Evolutionary conservation across 2,329 filamentous ascomycete species (phyloP), one percentile per base, ranked within the genome.

Genomic region (Venturia oleaginea): DNA sequence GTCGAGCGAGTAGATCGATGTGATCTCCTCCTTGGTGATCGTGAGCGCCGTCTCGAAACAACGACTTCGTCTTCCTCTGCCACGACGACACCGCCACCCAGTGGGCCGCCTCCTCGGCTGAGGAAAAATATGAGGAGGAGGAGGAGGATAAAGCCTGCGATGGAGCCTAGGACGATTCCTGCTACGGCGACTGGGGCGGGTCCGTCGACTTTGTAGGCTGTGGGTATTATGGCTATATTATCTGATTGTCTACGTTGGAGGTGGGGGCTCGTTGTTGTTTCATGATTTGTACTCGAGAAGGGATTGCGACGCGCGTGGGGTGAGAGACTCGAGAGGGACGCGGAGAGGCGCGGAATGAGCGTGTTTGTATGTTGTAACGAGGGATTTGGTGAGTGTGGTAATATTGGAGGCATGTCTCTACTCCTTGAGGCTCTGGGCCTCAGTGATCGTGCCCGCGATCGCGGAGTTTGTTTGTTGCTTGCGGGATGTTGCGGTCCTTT

Each of bases 61-160:
- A 88, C 85, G 67, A 86, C 82, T 64, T 87, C 84, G 67, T 80
- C 77, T 64, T 87, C 84, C 68, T 80, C 77, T n/a, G 73, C 76
- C 1, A 75, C 72, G 67, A 83, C 76, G 24, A 27, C 30, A 5
- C 27, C 24, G 40, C 55, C 65, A n/a, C 32, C 15, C 17, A 30
- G 1, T 13, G 34, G 24, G 3, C 27, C 51, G 15, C 27, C 51
- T 6, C 46, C 46, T 27, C 34, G 51, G 11, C 51, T 57, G n/a
- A 64, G 46, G 54, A 34, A 60, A 40, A 37, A 62, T 48, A 65
- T 24, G 5, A 84, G 75, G 79, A 80, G 83, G 40, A 82, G 72
- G 37, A 84, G 67, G 6, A 84, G 73, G 30, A 84, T 72, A 72
- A 84, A 83, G 59, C 80, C 82, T 7, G 74, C 77, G 27, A 84